Evolutionary conservation across 176 grass and related monocot genomes (phyloP).

Genomic region (Phyllostachys edulis): DNA sequence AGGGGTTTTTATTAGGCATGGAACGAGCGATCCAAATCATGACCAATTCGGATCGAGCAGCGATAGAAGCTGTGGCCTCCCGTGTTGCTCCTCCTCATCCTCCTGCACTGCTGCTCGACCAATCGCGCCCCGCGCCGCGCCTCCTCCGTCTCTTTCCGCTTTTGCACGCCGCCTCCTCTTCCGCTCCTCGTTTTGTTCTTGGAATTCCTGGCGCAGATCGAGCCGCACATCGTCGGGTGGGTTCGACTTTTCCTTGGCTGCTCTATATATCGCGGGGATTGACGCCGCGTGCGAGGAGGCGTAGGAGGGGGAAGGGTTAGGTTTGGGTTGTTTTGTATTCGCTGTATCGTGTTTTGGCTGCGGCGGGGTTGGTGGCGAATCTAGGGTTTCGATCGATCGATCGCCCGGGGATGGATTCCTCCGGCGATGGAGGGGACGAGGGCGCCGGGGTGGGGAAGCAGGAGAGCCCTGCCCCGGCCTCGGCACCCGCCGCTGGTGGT

Average conservation of each 20-base stretch:
- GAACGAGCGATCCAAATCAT: constrained; percentile 52
- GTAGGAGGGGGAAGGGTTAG: constrained; percentile 18
- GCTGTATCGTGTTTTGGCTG: not conserved
- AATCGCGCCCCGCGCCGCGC: not conserved
- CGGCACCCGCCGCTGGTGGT: constrained; percentile 8
- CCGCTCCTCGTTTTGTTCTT: not conserved
- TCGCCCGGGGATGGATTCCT: constrained; percentile 59
- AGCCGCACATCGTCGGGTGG: constrained; percentile 12
- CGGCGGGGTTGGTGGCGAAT: constrained; percentile 18
- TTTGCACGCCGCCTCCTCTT: not conserved
- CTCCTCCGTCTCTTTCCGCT: constrained; percentile 30
- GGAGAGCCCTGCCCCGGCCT: constrained; percentile 28
- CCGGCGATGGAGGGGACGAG: constrained; percentile 58
- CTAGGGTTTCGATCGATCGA: constrained; percentile 49
- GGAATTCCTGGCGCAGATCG: constrained; percentile 25
- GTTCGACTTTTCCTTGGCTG: not conserved
- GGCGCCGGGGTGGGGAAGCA: constrained; percentile 19
- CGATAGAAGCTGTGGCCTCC: constrained; percentile 16
- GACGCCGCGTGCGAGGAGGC: not conserved
- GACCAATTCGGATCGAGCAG: constrained; percentile 36
- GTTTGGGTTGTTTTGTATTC: constrained; percentile 15
- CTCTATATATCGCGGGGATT: constrained; percentile 23
- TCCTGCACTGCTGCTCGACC: not conserved
- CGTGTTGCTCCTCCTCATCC: constrained; percentile 32
- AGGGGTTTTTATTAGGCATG: constrained; percentile 66